phyloP scores from a whole-genome alignment of 441 rosid genomes.

The Corymbia calophylla region DNA sequence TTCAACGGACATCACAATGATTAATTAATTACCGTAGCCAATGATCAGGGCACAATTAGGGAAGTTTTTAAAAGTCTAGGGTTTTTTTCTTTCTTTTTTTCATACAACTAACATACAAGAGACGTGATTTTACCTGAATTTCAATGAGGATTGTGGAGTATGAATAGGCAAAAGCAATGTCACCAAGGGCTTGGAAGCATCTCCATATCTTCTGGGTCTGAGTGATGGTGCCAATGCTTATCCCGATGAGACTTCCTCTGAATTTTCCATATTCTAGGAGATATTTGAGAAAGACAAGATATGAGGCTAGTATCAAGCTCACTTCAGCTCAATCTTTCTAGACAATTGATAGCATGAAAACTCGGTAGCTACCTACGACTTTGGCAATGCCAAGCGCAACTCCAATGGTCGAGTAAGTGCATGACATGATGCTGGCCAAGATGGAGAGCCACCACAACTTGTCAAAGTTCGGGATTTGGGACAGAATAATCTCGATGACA shows the following conservation, averaged over 20 bases:
- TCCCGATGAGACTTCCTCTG: neutral
- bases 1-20: neutral
- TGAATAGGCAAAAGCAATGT: neutral
- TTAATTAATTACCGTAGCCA: neutral
- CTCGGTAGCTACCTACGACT: neutral
- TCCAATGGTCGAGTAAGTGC: neutral
- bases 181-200: neutral
- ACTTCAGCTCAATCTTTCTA: too few relatives aligned
- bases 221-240: rapidly evolving
- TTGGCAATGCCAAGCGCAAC: neutral
- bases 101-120: too few relatives aligned
- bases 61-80: neutral
- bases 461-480: slow-evolving; percentile 1
- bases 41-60: neutral
- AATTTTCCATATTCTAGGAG: neutral
- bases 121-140: neutral
- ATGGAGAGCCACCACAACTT: slow-evolving; percentile 2
- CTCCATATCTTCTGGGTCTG: neutral
- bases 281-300: neutral
- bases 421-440: neutral
- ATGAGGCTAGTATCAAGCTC: neutral
- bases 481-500: neutral
- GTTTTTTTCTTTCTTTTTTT: too few relatives aligned
- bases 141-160: neutral
- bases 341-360: neutral